phyloP scores from a whole-genome alignment of 2,329 filamentous ascomycete species.

The Teratosphaeria pseudoeucalypti region DNA sequence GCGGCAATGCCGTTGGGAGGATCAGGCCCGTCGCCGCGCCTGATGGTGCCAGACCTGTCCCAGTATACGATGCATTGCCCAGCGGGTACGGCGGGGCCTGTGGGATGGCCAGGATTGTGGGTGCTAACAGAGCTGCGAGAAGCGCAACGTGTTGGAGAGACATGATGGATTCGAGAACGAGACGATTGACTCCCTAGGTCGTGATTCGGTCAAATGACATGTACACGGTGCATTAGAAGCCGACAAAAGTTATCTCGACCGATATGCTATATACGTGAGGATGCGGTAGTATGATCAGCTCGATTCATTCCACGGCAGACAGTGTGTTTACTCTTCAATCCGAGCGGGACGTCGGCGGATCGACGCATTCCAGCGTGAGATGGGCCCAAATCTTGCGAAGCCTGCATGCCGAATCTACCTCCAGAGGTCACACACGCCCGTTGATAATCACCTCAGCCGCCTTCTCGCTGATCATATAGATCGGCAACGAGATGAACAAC shows the following conservation, averaged over 20 bases:
- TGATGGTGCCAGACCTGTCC: not conserved
- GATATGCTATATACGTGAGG: not conserved
- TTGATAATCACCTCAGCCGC: constrained; percentile 1
- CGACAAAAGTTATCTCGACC: not conserved
- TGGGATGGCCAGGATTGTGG: not conserved
- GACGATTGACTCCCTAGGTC: not conserved
- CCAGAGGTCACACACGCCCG: not conserved
- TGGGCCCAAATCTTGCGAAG: not conserved
- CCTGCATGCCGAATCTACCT: not conserved
- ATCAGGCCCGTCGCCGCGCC: not conserved
- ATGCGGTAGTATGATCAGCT: not conserved
- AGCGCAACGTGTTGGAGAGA: not conserved
- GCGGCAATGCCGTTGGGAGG: not conserved
- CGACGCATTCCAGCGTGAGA: too few species aligned
- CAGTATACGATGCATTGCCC: not conserved
- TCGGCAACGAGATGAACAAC: constrained; percentile 14
- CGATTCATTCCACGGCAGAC: not conserved
- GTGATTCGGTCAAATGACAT: not conserved
- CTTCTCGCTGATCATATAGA: constrained; percentile 6
- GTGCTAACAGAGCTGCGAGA: not conserved
- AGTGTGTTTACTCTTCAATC: not conserved
- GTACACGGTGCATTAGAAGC: not conserved
- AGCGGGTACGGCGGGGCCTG: not conserved
- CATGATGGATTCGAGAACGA: not conserved
- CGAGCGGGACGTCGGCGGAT: too few species aligned